Evolutionary conservation across 768 basidiomycete genomes (phyloP).

Genomic region (Zangia roseola): DNA sequence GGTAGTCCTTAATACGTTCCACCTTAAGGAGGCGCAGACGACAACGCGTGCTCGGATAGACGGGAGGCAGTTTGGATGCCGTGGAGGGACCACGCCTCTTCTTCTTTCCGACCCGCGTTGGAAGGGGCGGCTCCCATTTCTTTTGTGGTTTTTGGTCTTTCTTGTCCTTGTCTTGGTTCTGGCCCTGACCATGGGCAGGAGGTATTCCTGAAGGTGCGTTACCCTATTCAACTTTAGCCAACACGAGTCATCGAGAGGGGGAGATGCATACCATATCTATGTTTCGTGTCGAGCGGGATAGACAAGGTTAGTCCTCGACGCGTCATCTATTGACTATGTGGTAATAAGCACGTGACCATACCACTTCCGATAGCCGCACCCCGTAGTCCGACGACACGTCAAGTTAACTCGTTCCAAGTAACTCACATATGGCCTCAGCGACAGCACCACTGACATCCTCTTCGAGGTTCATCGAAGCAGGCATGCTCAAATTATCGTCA

Average conservation of each 20-base stretch:
- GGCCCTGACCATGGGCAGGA: slow-evolving; percentile 37
- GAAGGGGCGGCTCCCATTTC: slow-evolving; percentile 98
- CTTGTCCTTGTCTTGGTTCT: slow-evolving; percentile 49
- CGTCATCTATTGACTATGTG: slow-evolving; percentile 46
- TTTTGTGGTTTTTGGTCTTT: slow-evolving; percentile 49
- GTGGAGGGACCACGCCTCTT: slow-evolving; percentile 90
- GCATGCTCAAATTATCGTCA: slow-evolving; percentile 32
- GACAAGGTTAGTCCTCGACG: slow-evolving; percentile 33
- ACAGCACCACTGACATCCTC: slow-evolving; percentile 55
- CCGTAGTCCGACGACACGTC: too few species aligned
- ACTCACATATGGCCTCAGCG: slow-evolving; percentile 24
- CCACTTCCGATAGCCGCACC: slow-evolving; percentile 5
- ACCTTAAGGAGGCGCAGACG: slow-evolving; percentile 92
- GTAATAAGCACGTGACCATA: slow-evolving; percentile 21
- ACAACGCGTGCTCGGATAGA: slow-evolving; percentile 94
- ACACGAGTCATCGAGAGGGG: background rate
- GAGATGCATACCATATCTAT: slow-evolving; percentile 24
- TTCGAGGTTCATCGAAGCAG: slow-evolving; percentile 82
- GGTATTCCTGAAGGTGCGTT: slow-evolving; percentile 67
- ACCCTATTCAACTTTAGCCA: slow-evolving; percentile 48
- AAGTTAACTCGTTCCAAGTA: background rate
- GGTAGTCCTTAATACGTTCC: slow-evolving; percentile 98
- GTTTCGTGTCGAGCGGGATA: slow-evolving; percentile 4
- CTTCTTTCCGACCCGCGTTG: slow-evolving; percentile 96
- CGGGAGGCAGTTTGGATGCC: slow-evolving; percentile 86